Conservation (phyloP, 345 rosid species). For the Gossypium herbaceum region DNA sequence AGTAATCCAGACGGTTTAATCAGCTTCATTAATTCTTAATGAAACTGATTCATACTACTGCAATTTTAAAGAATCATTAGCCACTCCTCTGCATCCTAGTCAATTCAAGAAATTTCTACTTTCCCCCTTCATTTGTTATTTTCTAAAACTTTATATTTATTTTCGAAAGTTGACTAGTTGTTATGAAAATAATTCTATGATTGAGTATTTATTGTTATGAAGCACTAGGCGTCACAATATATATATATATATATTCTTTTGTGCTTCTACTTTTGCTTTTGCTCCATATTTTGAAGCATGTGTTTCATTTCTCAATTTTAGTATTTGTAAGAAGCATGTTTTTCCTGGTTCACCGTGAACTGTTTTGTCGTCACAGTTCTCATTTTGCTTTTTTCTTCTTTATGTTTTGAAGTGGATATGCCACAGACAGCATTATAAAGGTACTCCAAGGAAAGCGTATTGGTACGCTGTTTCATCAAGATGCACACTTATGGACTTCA, state of each 20-base stretch:
- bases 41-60: neutral
- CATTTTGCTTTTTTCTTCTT: slow-evolving; percentile 2
- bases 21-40: neutral
- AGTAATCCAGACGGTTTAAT: neutral
- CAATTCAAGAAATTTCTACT: neutral
- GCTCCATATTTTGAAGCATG: too few species aligned
- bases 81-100: neutral
- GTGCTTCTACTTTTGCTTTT: neutral
- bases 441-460: slow-evolving; percentile 46
- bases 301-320: neutral
- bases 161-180: neutral
- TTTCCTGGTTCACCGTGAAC: neutral
- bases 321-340: neutral
- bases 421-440: slow-evolving; percentile 38
- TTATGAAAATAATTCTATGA: neutral
- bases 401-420: slow-evolving; percentile 40
- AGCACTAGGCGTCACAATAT: neutral
- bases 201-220: neutral
- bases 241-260: neutral
- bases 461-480: slow-evolving; percentile 53
- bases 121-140: neutral
- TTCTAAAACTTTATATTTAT: neutral
- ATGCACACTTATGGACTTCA: slow-evolving; percentile 39
- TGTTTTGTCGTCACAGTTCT: neutral
- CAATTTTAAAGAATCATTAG: neutral